Evolutionary conservation across 306 rosid species (phyloP), one percentile per base, ranked within the genome.

Genomic region (Medicago arabica): DNA sequence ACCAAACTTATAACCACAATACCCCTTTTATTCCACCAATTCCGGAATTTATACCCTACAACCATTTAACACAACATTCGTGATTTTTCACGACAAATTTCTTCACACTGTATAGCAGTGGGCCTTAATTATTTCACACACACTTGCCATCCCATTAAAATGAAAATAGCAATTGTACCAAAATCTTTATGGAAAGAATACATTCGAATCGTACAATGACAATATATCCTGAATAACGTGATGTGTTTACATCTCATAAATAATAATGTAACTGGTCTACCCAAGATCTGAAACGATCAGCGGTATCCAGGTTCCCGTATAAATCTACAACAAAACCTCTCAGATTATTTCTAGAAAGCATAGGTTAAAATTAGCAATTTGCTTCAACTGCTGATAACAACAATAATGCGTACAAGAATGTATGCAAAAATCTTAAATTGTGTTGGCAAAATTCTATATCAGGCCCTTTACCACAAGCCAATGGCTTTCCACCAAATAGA

Each of bases 401-500:
- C 39, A 25, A 62, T 74, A 69, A 63, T 77, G 75, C 14, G 21
- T 74, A 77, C 72, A 77, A 59, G 76, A 60, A 69, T 51, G 77
- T 70, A 68, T 68, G 67, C 79, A 86, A 72, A 82, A 78, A 18
- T 73, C 69, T 58, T 38, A 21, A 57, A 54, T 14, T 8, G 68
- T 78, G 74, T 75, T 34, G 74, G 78, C 83, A 63, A 78, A 76
- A 72, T 78, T 72, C 80, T 60, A 44, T 31, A 66, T 46, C 69
- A 57, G 75, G 41, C 78, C 79, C 64, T 63, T 87, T 82, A 92
- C 98, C 97, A 95, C 78, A 95, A 85, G 59, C 98, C 97, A 59
- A 95, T 84, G 82, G 54, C 68, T 86, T 95, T 95, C 98, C 98
- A 95, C 98, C 98, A 95, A 63, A 84, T 69, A 40, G 97, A 96